These are phyloP conservation scores for Calonectria henricotiae DNA, from an alignment of 2,329 filamentous ascomycete species.

Conservation along the genomic window DNA sequence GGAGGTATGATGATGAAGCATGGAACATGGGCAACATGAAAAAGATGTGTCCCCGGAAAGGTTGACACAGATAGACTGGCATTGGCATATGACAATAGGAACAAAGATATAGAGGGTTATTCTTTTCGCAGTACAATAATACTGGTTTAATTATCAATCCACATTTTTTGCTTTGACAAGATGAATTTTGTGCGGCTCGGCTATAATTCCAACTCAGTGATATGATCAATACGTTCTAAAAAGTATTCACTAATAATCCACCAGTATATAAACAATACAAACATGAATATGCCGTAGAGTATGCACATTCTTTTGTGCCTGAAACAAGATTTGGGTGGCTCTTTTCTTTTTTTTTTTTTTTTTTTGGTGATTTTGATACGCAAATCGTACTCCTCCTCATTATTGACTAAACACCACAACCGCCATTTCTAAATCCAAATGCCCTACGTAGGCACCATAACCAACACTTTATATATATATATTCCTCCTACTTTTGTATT, in stretches of 20 bases:
- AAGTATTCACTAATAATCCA: constrained; percentile 15
- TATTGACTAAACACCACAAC: constrained; percentile 4
- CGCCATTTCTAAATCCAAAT: constrained; percentile 5
- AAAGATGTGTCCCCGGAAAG: constrained; percentile 19
- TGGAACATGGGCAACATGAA: constrained; percentile 29
- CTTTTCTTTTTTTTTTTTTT: constrained; percentile 3
- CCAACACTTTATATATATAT: neutral
- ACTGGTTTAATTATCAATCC: neutral
- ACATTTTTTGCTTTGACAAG: neutral
- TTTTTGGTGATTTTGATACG: constrained; percentile 10
- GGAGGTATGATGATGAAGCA: constrained; percentile 40
- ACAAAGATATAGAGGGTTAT: constrained; percentile 32
- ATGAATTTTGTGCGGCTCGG: constrained; percentile 2
- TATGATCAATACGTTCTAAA: constrained; percentile 31
- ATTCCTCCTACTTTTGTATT: constrained; percentile 23
- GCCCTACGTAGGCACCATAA: neutral
- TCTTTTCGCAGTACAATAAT: constrained; percentile 32
- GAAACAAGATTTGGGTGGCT: neutral
- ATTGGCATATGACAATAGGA: constrained; percentile 38
- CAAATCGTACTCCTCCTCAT: constrained; percentile 28
- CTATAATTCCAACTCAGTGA: constrained; percentile 18
- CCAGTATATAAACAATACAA: neutral
- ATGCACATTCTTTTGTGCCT: constrained; percentile 28
- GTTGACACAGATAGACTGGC: constrained; percentile 44
- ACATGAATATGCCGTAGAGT: constrained; percentile 12